These are phyloP conservation scores for Chalara sp. DNA, from an alignment of 2,329 filamentous ascomycete species.

Conservation along the genomic window DNA sequence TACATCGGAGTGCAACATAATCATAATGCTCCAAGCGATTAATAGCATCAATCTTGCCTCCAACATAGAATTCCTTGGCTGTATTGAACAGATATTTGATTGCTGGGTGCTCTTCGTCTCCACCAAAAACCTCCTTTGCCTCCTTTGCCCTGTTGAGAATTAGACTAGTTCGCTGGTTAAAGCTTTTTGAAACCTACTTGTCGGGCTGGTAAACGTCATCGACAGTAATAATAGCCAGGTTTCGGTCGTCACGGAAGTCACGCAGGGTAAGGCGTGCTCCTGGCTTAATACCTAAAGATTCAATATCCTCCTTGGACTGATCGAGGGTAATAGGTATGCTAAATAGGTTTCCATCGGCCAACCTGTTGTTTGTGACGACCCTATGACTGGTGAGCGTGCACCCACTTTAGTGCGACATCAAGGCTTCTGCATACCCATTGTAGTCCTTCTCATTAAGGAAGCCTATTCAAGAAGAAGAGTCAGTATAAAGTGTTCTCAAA, in stretches of 20 bases:
- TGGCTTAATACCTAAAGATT: conserved; percentile 67
- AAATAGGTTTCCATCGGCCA: conserved; percentile 85
- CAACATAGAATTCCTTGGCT: conserved; percentile 83
- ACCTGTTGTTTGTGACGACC: conserved; percentile 82
- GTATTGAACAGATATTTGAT: conserved; percentile 81
- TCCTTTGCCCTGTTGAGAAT: conserved; percentile 62
- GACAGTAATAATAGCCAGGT: conserved; percentile 90
- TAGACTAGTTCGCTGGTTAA: conserved; percentile 4
- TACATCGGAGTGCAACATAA: conserved; percentile 92
- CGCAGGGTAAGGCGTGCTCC: conserved; percentile 81
- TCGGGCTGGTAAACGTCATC: conserved; percentile 94
- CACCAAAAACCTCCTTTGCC: conserved; percentile 90
- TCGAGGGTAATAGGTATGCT: conserved; percentile 96
- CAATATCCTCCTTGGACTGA: conserved; percentile 66
- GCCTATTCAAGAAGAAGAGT: conserved; percentile 43
- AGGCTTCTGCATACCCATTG: conserved; percentile 59
- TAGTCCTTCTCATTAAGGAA: conserved; percentile 98
- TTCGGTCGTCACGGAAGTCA: conserved; percentile 93
- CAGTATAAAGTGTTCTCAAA: conserved; percentile 14
- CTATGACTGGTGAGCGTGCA: conserved; percentile 40
- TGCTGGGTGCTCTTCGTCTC: conserved; percentile 84
- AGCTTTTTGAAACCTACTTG: conserved; percentile 56
- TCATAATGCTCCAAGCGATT: conserved; percentile 97
- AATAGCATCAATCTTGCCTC: conserved; percentile 92
- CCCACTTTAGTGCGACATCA: conserved; percentile 1